phyloP scores from a whole-genome alignment of 2,329 filamentous ascomycete genomes.

The Penicillium corylophilum region DNA sequence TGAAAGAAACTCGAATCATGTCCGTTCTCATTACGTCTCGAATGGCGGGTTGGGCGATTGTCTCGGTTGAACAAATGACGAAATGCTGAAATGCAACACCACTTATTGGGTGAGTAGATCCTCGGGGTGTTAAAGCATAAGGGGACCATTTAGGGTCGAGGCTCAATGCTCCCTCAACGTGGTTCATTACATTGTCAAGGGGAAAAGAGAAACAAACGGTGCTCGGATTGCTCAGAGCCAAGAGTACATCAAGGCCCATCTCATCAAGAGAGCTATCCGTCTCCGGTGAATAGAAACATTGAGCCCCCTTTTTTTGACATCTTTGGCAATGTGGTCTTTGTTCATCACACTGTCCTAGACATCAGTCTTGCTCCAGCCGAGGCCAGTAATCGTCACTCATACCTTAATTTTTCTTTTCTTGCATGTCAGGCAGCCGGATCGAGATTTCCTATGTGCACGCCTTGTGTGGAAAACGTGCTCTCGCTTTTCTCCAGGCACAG shows the following conservation, averaged over 20 bases:
- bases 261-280: neutral
- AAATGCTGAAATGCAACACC: conserved; percentile 24
- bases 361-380: neutral
- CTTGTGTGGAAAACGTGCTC: conserved; percentile 7
- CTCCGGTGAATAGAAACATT: conserved; percentile 22
- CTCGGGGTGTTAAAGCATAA: neutral
- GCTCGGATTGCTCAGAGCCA: neutral
- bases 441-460: conserved; percentile 28
- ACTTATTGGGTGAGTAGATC: conserved; percentile 5
- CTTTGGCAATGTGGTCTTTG: conserved; percentile 25
- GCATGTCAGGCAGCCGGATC: conserved; percentile 28
- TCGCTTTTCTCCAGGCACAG: neutral
- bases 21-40: conserved; percentile 23
- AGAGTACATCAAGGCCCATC: neutral
- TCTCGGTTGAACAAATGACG: conserved; percentile 13
- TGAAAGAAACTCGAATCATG: conserved; percentile 27
- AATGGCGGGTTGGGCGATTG: conserved; percentile 11
- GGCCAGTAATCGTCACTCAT: neutral
- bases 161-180: conserved; percentile 11
- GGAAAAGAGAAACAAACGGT: conserved; percentile 15
- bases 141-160: neutral
- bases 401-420: conserved; percentile 34
- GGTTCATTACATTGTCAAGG: conserved; percentile 13
- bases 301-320: conserved; percentile 23
- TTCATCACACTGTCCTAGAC: conserved; percentile 30